phyloP scores from a whole-genome alignment of 1,284 basidiomycete species.

The Papiliotrema flavescens region DNA sequence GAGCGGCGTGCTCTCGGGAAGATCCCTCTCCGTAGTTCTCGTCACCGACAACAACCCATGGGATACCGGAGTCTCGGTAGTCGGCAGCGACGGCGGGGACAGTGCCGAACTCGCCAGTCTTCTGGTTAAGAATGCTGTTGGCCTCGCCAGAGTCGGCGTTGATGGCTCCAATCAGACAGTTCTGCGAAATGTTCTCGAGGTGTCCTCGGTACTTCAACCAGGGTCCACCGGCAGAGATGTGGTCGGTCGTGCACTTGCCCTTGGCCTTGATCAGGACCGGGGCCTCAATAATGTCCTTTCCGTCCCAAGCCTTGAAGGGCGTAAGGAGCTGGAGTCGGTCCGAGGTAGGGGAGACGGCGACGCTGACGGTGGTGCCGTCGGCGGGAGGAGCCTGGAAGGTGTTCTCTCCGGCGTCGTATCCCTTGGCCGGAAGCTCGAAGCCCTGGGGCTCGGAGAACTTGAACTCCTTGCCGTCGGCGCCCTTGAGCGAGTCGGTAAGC shows the following conservation, averaged over 20 bases:
- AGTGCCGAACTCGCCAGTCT: conserved; percentile 78
- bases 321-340: conserved; percentile 92
- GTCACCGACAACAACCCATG: conserved; percentile 92
- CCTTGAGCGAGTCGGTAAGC: conserved; percentile 81
- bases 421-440: conserved; percentile 85
- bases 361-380: conserved; percentile 77
- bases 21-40: conserved; percentile 98
- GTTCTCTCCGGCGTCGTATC: conserved; percentile 94
- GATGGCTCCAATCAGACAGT: conserved; percentile 96
- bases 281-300: conserved; percentile 82
- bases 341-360: conserved; percentile 81
- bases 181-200: conserved; percentile 97
- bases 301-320: conserved; percentile 91
- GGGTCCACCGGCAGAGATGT: conserved; percentile 69
- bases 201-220: conserved; percentile 99
- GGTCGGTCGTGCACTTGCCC: conserved; percentile 89
- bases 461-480: conserved; percentile 93
- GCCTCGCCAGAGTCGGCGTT: conserved; percentile 93
- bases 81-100: conserved; percentile 80
- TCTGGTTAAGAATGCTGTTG: conserved; percentile 90
- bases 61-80: conserved; percentile 85
- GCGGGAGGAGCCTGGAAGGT: conserved; percentile 93
- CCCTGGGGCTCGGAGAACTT: conserved; percentile 89
- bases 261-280: conserved; percentile 96
- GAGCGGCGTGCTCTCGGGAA: conserved; percentile 95